These are phyloP conservation scores for Leccinum obscurum DNA, from an alignment of 768 basidiomycete genomes.

Conservation along the genomic window DNA sequence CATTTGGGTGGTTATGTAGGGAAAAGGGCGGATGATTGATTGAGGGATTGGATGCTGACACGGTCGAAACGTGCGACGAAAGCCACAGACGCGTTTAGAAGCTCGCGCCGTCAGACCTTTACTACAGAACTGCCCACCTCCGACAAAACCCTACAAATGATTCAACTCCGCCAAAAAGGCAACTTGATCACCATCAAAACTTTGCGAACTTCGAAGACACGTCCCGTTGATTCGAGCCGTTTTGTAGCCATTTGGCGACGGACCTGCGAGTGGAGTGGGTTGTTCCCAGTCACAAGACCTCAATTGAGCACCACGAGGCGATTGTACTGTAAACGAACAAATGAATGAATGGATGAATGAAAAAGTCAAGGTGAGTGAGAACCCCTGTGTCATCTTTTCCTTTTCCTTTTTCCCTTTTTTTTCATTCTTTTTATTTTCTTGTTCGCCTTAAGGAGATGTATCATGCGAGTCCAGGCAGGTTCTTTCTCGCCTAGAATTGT, in stretches of 20 bases:
- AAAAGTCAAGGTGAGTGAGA: background rate
- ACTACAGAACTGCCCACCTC: background rate
- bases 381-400: background rate
- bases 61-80: background rate
- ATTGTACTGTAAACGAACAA: background rate
- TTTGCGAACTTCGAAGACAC: background rate
- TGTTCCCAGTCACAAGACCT: background rate
- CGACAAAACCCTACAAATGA: background rate
- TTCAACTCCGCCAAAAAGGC: background rate
- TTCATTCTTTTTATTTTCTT: background rate
- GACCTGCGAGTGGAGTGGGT: background rate
- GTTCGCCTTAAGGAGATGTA: slow-evolving; percentile 1
- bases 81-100: background rate
- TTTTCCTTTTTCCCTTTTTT: background rate
- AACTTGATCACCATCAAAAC: background rate
- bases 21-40: no score
- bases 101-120: background rate
- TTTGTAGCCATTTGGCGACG: background rate
- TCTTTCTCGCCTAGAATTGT: slow-evolving; percentile 2
- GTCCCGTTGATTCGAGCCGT: background rate
- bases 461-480: background rate
- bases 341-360: background rate
- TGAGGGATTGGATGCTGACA: background rate
- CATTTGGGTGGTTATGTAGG: background rate
- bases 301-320: background rate